Conservation (phyloP, 768 basidiomycete species). For the Lactifluus echinatus region DNA sequence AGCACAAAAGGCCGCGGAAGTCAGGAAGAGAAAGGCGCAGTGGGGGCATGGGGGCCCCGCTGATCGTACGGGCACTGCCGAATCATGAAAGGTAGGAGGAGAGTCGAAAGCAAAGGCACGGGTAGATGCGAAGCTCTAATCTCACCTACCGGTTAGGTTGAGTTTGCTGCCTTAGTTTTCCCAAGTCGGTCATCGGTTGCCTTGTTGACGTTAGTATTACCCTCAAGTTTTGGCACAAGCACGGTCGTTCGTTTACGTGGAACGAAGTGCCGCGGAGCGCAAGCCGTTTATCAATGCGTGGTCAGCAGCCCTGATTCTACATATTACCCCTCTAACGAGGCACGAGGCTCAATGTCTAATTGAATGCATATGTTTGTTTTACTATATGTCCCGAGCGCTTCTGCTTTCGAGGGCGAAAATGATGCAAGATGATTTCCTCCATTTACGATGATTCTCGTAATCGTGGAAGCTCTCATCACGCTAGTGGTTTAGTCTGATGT, state of each 20-base stretch:
- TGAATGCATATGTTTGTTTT: background rate
- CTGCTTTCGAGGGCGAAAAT: background rate
- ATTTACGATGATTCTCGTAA: slow-evolving; percentile 6
- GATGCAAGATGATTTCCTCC: background rate
- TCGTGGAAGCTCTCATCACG: background rate
- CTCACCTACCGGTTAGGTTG: too few species aligned
- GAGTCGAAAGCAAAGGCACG: background rate
- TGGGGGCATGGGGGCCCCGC: background rate
- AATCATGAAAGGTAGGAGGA: background rate
- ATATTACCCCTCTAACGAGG: background rate
- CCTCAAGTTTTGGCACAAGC: background rate
- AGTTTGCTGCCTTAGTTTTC: background rate
- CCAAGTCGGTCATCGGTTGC: background rate
- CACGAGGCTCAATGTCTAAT: background rate
- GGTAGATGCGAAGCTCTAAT: background rate
- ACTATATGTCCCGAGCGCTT: background rate
- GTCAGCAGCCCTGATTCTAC: background rate
- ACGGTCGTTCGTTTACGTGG: background rate
- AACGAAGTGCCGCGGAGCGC: background rate
- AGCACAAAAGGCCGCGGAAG: background rate
- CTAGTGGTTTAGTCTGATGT: background rate
- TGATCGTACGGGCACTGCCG: slow-evolving; percentile 4
- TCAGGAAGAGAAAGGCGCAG: background rate
- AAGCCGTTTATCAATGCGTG: background rate
- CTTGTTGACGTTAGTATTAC: background rate